Percentiles rank a stretch among this genome's conserved stretches.
These are phyloP conservation scores for Pichia californica DNA, from an alignment of 805 yeast genomes.

Conservation along the genomic window DNA sequence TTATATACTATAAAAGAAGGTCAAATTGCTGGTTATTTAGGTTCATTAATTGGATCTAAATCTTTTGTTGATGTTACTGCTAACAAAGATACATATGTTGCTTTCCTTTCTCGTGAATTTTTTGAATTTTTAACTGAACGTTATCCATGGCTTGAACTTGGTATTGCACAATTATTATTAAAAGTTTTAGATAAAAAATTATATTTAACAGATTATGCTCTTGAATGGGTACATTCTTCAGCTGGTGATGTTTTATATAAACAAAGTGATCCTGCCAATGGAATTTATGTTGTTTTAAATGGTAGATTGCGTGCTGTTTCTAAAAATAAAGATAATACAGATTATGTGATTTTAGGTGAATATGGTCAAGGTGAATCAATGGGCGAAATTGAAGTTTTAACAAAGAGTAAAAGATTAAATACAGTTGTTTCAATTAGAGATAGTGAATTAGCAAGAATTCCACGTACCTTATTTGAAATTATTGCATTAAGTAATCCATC, in stretches of 20 bases:
- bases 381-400: slow-evolving; percentile 92
- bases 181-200: slow-evolving; percentile 61
- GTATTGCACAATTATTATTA: slow-evolving; percentile 69
- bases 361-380: slow-evolving; percentile 91
- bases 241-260: slow-evolving; percentile 77
- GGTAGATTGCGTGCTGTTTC: slow-evolving; percentile 73
- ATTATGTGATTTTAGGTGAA: slow-evolving; percentile 51
- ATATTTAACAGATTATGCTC: slow-evolving; percentile 75
- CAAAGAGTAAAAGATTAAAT: slow-evolving; percentile 62
- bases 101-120: slow-evolving; percentile 56
- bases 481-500: slow-evolving; percentile 81
- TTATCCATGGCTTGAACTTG: slow-evolving; percentile 67
- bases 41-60: slow-evolving; percentile 70
- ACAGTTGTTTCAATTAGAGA: slow-evolving; percentile 85
- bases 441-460: slow-evolving; percentile 89
- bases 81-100: slow-evolving; percentile 56
- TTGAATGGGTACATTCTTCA: slow-evolving; percentile 91
- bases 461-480: slow-evolving; percentile 81
- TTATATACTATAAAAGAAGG: slow-evolving; percentile 64
- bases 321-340: slow-evolving; percentile 20
- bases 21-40: slow-evolving; percentile 82
- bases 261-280: slow-evolving; percentile 85
- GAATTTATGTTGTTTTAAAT: slow-evolving; percentile 81
- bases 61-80: slow-evolving; percentile 72
- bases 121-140: slow-evolving; percentile 66